Conservation (phyloP, 2,329 filamentous ascomycete genomes). For the Trichocomaceae sp. region DNA sequence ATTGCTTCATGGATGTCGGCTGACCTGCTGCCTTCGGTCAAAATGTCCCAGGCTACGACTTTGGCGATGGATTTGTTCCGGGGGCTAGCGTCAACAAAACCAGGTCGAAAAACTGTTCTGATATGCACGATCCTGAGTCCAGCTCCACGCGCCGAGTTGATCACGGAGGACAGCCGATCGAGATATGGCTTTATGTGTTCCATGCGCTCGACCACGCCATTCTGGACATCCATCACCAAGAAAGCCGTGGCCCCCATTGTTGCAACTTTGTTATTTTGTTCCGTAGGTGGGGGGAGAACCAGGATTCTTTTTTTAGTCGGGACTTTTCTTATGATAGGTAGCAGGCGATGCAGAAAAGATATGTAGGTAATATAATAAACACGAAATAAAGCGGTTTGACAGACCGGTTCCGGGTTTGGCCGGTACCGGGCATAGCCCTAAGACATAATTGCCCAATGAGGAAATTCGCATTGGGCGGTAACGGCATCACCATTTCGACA, state of each 20-base stretch:
- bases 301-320: background rate
- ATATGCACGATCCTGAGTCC: conserved; percentile 29
- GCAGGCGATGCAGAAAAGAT: background rate
- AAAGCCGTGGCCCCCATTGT: conserved; percentile 22
- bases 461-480: background rate
- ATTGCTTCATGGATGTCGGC: conserved; percentile 20
- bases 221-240: conserved; percentile 32
- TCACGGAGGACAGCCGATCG: conserved; percentile 16
- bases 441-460: background rate
- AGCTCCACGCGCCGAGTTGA: conserved; percentile 22
- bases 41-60: conserved; percentile 15
- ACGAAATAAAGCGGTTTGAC: background rate
- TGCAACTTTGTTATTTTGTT: background rate
- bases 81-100: conserved; percentile 25
- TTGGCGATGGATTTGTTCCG: conserved; percentile 19
- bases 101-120: conserved; percentile 26
- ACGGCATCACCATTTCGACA: background rate
- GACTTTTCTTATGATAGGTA: background rate
- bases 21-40: conserved; percentile 21
- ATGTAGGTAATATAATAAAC: background rate
- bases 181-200: conserved; percentile 20
- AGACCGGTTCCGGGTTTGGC: background rate
- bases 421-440: background rate
- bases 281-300: background rate
- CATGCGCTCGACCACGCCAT: conserved; percentile 22